Evolutionary conservation across 2,329 filamentous ascomycete genomes (phyloP), one percentile per base, ranked within the genome.

Genomic region (Pseudogymnoascus sp.): DNA sequence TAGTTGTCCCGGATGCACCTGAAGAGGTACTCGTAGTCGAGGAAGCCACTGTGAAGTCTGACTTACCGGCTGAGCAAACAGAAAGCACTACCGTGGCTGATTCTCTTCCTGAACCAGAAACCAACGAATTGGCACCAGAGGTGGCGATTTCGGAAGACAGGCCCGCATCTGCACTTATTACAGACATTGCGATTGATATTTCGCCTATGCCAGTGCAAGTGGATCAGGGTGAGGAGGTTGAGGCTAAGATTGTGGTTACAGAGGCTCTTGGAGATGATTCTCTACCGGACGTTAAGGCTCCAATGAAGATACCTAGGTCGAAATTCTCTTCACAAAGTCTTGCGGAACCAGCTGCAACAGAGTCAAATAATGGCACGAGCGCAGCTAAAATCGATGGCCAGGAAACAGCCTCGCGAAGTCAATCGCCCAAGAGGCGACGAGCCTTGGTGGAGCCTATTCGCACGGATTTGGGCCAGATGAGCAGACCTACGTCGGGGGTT

Each of bases 371-470:
- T 57, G 26, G 17, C 9, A 21, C 28, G 13, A 13, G 2, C 35
- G 28, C 28, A 57, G 26, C n/a, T 13, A 33, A 57, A 15, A 9
- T 28, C n/a, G 21, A 35, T 11, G 26, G 26, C 15, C 4, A 19
- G 0, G 17, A 35, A 8, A 6, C 6, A 19, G 28, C 11, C 17
- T 33, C 50, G 4, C 28, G 50, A 4, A 57, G 64, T 64, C 28
- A 59, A n/a, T 36, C 62, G 36, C 67, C 67, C 31, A 69, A 64
- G 60, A 72, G 69, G 59, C 69, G 65, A 13, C 69, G 60, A 66
- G 67, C 50, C 17, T 63, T 68, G 42, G 67, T 79, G 19, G 82
- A 87, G 28, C 83, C 84, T 17, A 87, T 89, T 61, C 77, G 76
- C 38, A 85, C 83, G 2, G 77, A 81, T 65, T 63, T 68, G 19